A percentile compares a stretch with the other conserved stretches of the same genome.
Conservation (phyloP, 495 filamentous ascomycete species). For the Aspergillus hancockii region DNA sequence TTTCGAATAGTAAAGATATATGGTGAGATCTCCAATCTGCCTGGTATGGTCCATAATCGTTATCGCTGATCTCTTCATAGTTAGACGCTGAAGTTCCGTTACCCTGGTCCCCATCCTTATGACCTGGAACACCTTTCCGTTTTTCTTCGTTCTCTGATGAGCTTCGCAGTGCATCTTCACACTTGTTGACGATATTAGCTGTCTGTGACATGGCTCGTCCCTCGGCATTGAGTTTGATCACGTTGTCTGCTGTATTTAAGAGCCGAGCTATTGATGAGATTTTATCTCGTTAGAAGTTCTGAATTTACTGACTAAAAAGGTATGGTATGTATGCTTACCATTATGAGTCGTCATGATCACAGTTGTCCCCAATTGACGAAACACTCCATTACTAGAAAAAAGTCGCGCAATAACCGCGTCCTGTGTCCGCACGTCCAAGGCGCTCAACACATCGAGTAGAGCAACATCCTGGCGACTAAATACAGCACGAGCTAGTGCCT, state of each 20-base stretch:
- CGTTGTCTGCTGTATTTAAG: background rate
- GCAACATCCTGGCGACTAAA: constrained; percentile 1
- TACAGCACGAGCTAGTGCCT: background rate
- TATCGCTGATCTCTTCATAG: no score
- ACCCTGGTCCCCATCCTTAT: no score
- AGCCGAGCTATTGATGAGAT: background rate
- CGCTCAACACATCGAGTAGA: background rate
- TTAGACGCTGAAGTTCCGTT: no score
- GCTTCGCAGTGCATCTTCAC: no score
- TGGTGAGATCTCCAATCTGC: constrained; percentile 38
- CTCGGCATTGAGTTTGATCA: background rate
- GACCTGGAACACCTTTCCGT: no score
- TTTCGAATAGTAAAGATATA: constrained; percentile 50
- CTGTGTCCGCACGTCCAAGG: constrained; percentile 1
- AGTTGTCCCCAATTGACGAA: constrained; percentile 1
- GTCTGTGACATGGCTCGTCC: background rate
- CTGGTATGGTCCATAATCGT: constrained; percentile 26
- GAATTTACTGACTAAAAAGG: no score
- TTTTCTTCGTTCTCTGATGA: no score
- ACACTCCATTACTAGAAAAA: background rate
- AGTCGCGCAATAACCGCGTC: background rate
- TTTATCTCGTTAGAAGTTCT: no score
- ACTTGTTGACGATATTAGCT: no score
- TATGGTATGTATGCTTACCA: background rate
- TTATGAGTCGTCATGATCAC: background rate